Conservation (phyloP, 768 basidiomycete species). For the Leccinellum rugosiceps region DNA sequence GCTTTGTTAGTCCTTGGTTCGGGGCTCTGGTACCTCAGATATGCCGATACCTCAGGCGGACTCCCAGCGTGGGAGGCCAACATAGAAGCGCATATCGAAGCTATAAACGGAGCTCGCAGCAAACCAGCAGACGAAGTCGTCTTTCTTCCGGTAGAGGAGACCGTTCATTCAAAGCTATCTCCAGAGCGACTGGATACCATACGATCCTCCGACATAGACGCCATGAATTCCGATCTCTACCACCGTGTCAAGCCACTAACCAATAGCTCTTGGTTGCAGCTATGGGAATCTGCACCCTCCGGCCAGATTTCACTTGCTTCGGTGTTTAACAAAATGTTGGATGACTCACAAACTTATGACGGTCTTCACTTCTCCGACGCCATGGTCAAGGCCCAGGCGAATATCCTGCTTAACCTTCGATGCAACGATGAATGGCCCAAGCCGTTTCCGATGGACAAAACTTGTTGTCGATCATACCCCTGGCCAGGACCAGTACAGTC, state of each 20-base stretch:
- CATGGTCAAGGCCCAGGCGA: slow-evolving; percentile 66
- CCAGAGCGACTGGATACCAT: slow-evolving; percentile 64
- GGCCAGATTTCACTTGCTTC: slow-evolving; percentile 58
- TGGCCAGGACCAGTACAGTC: slow-evolving; percentile 55
- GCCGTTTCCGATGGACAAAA: slow-evolving; percentile 65
- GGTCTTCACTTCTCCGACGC: slow-evolving; percentile 76
- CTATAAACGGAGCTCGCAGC: slow-evolving; percentile 35
- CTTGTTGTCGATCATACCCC: slow-evolving; percentile 80
- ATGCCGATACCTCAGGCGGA: slow-evolving; percentile 68
- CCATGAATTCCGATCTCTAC: slow-evolving; percentile 84
- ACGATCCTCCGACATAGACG: slow-evolving; percentile 75
- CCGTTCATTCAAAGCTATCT: slow-evolving; percentile 64
- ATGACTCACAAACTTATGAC: slow-evolving; percentile 72
- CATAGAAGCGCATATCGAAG: slow-evolving; percentile 61
- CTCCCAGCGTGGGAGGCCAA: slow-evolving; percentile 74
- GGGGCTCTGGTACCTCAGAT: slow-evolving; percentile 87
- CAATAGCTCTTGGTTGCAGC: slow-evolving; percentile 29
- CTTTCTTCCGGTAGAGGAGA: slow-evolving; percentile 73
- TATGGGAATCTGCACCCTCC: slow-evolving; percentile 19
- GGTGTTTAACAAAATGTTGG: slow-evolving; percentile 80
- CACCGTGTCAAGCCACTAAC: slow-evolving; percentile 54
- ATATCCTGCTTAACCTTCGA: slow-evolving; percentile 71
- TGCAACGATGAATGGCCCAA: slow-evolving; percentile 75
- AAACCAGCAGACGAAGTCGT: slow-evolving; percentile 70
- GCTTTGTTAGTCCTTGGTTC: slow-evolving; percentile 79